Evolutionary conservation across 768 basidiomycete species (phyloP), one percentile per base, ranked within the genome.

Genomic region (Crassisporium funariophilum): DNA sequence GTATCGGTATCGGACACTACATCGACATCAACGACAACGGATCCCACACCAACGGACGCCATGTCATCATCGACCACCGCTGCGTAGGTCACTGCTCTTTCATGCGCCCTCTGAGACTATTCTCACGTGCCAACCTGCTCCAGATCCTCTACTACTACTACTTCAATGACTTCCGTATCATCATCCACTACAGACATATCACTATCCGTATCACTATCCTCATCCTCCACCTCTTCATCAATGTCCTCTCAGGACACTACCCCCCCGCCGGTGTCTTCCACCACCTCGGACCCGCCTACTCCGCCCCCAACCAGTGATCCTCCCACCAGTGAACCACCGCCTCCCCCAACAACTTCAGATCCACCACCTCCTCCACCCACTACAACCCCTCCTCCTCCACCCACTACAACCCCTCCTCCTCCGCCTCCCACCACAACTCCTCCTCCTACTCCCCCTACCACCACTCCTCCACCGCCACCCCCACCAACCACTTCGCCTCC

Each of bases 291-390:
- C 41, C 22, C 49, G 22, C 36, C 59, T 34, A 52, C 45, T 5
- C 49, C 50, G 45, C 55, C 61, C 19, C 16, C 54, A 10, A 49
- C 60, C 1, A 55, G n/a, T n/a, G n/a, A n/a, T n/a, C n/a, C n/a
- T n/a, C n/a, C n/a, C n/a, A n/a, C n/a, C n/a, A n/a, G n/a, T n/a
- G n/a, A n/a, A n/a, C n/a, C n/a, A n/a, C n/a, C n/a, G n/a, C n/a
- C n/a, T n/a, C 52, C 19, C 36, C 67, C 11, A 52, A 57, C 35
- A 29, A 53, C 23, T 44, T 59, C 31, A 36, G 62, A n/a, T 55
- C 46, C 25, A 47, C 66, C n/a, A 15, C 52, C 25, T 50, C 50
- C 23, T 15, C 46, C 56, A 33, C 58, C 61, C n/a, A 34, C 58
- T 20, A 27, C 49, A 20, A 33, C 37, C 12, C 24, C 49, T 5